These are phyloP conservation scores for Blastomyces parvus DNA, from an alignment of 2,329 filamentous ascomycete species.

Conservation along the genomic window DNA sequence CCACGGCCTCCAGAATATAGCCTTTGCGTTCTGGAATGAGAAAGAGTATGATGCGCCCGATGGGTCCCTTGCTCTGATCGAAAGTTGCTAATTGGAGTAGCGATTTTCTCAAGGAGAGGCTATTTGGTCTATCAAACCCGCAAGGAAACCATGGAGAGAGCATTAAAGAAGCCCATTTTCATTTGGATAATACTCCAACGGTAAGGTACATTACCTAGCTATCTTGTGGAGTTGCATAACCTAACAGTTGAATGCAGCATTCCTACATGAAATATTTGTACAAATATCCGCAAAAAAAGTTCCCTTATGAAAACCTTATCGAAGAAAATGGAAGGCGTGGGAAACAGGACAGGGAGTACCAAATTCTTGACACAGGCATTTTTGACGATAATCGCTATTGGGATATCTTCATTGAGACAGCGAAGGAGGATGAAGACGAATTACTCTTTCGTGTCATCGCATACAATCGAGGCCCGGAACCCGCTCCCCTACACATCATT, in stretches of 20 bases:
- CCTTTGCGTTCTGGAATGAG: slow-evolving; percentile 96
- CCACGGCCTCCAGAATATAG: slow-evolving; percentile 83
- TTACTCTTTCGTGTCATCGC: slow-evolving; percentile 88
- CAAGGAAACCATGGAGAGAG: slow-evolving; percentile 97
- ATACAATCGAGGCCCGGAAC: slow-evolving; percentile 87
- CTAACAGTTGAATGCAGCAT: slow-evolving; percentile 50
- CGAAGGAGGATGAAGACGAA: slow-evolving; percentile 87
- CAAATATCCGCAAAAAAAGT: slow-evolving; percentile 87
- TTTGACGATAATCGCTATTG: slow-evolving; percentile 90
- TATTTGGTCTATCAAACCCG: slow-evolving; percentile 91
- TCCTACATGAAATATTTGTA: slow-evolving; percentile 99
- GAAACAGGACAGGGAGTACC: slow-evolving; percentile 76
- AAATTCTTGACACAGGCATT: slow-evolving; percentile 76
- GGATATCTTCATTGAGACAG: slow-evolving; percentile 95
- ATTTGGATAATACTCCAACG: slow-evolving; percentile 84
- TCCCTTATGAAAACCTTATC: slow-evolving; percentile 83
- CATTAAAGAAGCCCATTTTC: slow-evolving; percentile 93
- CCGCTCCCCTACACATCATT: slow-evolving; percentile 83
- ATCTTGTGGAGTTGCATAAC: slow-evolving; percentile 20
- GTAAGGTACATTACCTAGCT: slow-evolving; percentile 28
- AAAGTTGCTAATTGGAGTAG: slow-evolving; percentile 37
- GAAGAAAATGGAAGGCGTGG: slow-evolving; percentile 70
- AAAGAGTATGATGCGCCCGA: slow-evolving; percentile 59
- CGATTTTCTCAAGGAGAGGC: slow-evolving; percentile 84
- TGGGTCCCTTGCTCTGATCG: background rate